Conservation (phyloP, 1,284 basidiomycete genomes). For the Cryptococcus maquisensis region DNA sequence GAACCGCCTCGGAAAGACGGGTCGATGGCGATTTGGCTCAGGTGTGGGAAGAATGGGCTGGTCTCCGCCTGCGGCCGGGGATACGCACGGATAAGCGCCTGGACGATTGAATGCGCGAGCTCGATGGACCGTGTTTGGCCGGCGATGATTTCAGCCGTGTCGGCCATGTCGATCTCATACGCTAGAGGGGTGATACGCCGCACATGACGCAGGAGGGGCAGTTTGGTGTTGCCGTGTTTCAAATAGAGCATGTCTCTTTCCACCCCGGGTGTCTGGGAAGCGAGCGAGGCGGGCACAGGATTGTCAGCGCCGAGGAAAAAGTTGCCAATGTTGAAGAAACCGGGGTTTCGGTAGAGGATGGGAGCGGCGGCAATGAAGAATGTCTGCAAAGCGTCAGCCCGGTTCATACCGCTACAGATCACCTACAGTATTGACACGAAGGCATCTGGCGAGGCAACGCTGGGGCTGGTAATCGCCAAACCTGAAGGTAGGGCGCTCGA, state of each 20-base stretch:
- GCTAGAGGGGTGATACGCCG: neutral
- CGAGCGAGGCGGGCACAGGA: too few species aligned
- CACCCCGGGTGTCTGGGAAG: neutral
- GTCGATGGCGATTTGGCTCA: neutral
- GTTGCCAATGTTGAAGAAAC: too few species aligned
- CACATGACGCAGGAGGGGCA: neutral
- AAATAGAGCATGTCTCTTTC: neutral
- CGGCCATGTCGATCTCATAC: neutral
- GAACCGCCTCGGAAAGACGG: neutral
- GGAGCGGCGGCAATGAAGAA: too few species aligned
- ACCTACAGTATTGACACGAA: too few species aligned
- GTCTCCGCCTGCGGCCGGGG: neutral
- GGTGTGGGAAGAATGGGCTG: neutral
- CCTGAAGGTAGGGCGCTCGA: too few species aligned
- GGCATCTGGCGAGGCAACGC: too few species aligned
- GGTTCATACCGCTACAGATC: too few species aligned
- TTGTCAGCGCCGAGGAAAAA: too few species aligned
- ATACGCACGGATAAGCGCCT: neutral
- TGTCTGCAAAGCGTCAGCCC: too few species aligned
- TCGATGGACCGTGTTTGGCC: neutral
- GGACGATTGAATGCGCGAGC: neutral
- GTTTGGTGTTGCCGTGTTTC: neutral
- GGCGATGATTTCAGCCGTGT: neutral
- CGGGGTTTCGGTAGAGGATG: too few species aligned
- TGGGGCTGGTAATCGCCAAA: too few species aligned